Evolutionary conservation across 768 basidiomycete genomes (phyloP).

Genomic region (Serendipita sp.): DNA sequence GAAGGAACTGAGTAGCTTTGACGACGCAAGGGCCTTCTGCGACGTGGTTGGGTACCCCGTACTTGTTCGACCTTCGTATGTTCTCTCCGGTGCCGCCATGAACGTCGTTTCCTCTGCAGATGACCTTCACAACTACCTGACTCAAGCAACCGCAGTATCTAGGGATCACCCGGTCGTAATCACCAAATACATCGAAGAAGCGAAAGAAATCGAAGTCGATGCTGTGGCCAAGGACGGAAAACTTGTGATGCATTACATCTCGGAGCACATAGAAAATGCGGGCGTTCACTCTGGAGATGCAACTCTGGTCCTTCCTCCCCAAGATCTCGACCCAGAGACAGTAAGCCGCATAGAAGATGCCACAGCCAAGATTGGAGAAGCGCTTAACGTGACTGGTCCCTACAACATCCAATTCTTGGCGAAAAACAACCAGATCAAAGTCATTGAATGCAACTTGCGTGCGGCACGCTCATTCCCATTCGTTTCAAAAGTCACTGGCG

Average conservation of each 20-base stretch:
- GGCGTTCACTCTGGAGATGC: constrained; percentile 99
- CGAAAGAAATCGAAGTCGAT: constrained; percentile 99
- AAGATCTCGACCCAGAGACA: constrained; percentile 93
- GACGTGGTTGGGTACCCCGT: constrained; percentile 89
- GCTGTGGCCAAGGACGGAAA: constrained; percentile 94
- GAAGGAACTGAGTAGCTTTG: constrained; percentile 90
- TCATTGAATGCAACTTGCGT: constrained; percentile 97
- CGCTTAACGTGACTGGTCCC: constrained; percentile 93
- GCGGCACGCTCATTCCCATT: constrained; percentile 98
- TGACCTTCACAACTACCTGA: constrained; percentile 82
- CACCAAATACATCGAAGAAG: constrained; percentile 97
- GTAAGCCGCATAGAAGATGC: constrained; percentile 94
- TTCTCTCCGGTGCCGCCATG: constrained; percentile 99
- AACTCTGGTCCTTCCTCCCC: constrained; percentile 93
- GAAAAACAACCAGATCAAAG: constrained; percentile 99
- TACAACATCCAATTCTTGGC: constrained; percentile 99
- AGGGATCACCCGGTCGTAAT: constrained; percentile 95
- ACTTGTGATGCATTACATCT: constrained; percentile 99
- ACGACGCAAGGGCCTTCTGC: constrained; percentile 80
- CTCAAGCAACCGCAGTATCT: constrained; percentile 90
- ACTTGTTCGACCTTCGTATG: constrained; percentile 92
- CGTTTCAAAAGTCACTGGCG: constrained; percentile 94
- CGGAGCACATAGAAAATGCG: constrained; percentile 97
- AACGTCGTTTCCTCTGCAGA: constrained; percentile 92
- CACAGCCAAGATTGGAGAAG: constrained; percentile 92